Evolutionary conservation across 148 eudicot genomes (phyloP), one percentile per base, ranked within the genome.

Genomic region (Persicaria maculosa): DNA sequence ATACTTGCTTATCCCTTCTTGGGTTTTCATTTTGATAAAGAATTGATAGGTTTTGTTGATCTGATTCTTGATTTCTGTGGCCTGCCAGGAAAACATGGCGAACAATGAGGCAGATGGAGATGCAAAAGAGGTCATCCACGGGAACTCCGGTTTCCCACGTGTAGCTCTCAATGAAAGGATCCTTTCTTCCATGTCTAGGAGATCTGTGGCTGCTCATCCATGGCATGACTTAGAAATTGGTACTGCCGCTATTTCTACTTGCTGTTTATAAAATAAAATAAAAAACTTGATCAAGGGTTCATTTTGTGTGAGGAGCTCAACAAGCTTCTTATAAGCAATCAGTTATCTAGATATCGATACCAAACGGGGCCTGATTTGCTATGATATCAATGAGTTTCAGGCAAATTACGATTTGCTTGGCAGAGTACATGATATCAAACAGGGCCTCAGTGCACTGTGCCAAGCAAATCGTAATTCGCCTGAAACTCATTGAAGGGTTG

Each of bases 161-260:
- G 82, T 82, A 2, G 71, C 64, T 40, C 97, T 93, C 73, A 94
- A 94, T 76, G 98, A 94, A 76, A 92, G 98, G 77, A 94, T 91
- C 79, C 87, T 94, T 75, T 84, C 89, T 2, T 90, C 97, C 14
- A 87, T 93, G 91, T 85, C 93, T 22, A 85, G 78, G 40, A 85
- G 90, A 85, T 88, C 98, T 72, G 80, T 88, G 68, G 98, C 96
- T 86, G 96, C 97, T 81, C 98, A 94, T 81, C 98, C 98, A 6
- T 94, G 98, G 98, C 97, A 94, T 87, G 98, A 94, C 78, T 87
- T 91, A 4, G 91, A 91, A 87, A 91, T 91, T 52, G 96, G 96
- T 91, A 84, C 72, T 70, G 0, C 25, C 44, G 22, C 72, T 44
- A 15, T 68, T 17, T 44, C 16, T 36, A 64, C 36, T 11, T 58